A percentile compares a stretch with the other conserved stretches of the same genome.
phyloP scores from a whole-genome alignment of 495 filamentous ascomycete genomes.

The Penicillium coprophilum region DNA sequence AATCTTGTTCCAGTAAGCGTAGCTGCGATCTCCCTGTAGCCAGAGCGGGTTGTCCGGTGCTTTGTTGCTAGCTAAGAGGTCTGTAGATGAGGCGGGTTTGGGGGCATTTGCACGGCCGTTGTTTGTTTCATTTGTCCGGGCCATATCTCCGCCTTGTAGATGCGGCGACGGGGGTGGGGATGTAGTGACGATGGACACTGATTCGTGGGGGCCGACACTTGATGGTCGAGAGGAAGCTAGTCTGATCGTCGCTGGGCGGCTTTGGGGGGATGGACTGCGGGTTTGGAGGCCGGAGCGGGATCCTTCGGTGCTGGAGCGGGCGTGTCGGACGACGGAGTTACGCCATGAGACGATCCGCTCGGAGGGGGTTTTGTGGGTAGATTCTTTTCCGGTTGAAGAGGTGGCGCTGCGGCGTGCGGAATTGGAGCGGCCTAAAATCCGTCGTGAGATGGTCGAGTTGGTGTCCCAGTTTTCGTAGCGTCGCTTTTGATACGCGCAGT shows the following conservation, averaged over 20 bases:
- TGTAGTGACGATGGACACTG: conserved; percentile 33
- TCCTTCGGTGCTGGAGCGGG: conserved; percentile 51
- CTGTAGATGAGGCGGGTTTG: conserved; percentile 18
- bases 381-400: conserved; percentile 49
- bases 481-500: conserved; percentile 73
- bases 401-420: conserved; percentile 55
- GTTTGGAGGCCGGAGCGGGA: conserved; percentile 41
- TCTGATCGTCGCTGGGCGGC: conserved; percentile 15
- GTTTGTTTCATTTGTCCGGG: not conserved
- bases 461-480: conserved; percentile 53
- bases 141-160: conserved; percentile 23
- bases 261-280: conserved; percentile 58
- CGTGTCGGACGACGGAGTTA: conserved; percentile 65
- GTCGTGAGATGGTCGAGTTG: conserved; percentile 74
- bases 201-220: conserved; percentile 27
- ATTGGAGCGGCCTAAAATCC: conserved; percentile 67
- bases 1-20: conserved; percentile 54
- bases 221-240: conserved; percentile 26
- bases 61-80: conserved; percentile 22
- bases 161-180: conserved; percentile 41
- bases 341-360: conserved; percentile 94
- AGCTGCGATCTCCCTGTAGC: conserved; percentile 53
- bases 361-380: conserved; percentile 57
- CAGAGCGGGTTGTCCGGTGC: conserved; percentile 47
- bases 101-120: conserved; percentile 1